phyloP scores from a whole-genome alignment of 2,329 filamentous ascomycete genomes.

The Aspergillus sojae region DNA sequence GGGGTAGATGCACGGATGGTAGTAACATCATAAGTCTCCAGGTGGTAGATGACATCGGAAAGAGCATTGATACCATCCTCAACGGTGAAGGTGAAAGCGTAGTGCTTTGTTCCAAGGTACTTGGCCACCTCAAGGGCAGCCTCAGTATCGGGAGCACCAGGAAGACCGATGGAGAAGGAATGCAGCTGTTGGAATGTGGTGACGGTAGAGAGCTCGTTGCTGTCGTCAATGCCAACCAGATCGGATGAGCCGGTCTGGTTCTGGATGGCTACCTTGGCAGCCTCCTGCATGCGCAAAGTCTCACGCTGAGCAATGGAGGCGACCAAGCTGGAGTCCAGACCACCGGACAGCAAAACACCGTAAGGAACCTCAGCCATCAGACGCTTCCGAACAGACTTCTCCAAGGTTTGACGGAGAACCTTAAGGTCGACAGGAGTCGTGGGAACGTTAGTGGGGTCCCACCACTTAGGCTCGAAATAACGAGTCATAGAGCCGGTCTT shows the following conservation, averaged over 20 bases:
- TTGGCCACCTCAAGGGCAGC: slow-evolving; percentile 91
- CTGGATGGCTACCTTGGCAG: slow-evolving; percentile 52
- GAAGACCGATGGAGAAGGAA: slow-evolving; percentile 97
- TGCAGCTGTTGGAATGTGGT: slow-evolving; percentile 93
- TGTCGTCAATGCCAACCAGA: slow-evolving; percentile 91
- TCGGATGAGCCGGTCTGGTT: slow-evolving; percentile 53
- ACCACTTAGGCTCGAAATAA: slow-evolving; percentile 93
- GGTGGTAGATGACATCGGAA: slow-evolving; percentile 95
- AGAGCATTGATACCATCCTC: slow-evolving; percentile 96
- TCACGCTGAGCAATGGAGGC: slow-evolving; percentile 95
- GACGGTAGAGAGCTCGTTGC: slow-evolving; percentile 84
- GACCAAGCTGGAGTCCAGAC: slow-evolving; percentile 92
- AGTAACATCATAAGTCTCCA: slow-evolving; percentile 97
- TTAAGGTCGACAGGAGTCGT: slow-evolving; percentile 81
- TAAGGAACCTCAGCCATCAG: slow-evolving; percentile 99
- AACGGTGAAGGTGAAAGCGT: slow-evolving; percentile 97
- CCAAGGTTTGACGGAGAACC: slow-evolving; percentile 76
- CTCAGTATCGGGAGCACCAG: slow-evolving; percentile 86
- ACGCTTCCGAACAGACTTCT: slow-evolving; percentile 91
- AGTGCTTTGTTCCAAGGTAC: slow-evolving; percentile 96
- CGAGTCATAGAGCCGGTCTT: slow-evolving; percentile 80
- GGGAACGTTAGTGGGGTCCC: slow-evolving; percentile 79
- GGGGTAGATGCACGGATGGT: slow-evolving; percentile 97
- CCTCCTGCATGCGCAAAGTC: slow-evolving; percentile 73
- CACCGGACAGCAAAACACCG: slow-evolving; percentile 91